Conservation (phyloP, 169 alveolate genomes). For the Cryptosporidium viatorum region DNA sequence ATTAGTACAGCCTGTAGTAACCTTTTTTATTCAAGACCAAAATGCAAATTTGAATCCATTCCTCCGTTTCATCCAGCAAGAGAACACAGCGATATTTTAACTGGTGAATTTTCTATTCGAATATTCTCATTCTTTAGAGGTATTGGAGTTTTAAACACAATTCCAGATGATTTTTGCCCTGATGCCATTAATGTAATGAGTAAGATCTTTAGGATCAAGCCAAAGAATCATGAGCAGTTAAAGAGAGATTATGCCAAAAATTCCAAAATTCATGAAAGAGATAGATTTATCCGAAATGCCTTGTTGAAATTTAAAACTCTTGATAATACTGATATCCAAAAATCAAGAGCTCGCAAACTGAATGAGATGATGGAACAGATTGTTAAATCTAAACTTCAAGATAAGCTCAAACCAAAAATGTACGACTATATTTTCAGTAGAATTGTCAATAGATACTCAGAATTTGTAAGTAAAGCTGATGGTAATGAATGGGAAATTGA, state of each 20-base stretch:
- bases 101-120: slow-evolving; percentile 63
- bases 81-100: slow-evolving; percentile 45
- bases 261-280: slow-evolving; percentile 21
- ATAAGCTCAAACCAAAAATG: slow-evolving; percentile 22
- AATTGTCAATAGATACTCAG: not conserved
- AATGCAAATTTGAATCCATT: slow-evolving; percentile 38
- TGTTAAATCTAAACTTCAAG: slow-evolving; percentile 34
- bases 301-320: slow-evolving; percentile 28
- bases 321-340: slow-evolving; percentile 8
- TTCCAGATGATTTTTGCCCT: slow-evolving; percentile 44
- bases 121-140: slow-evolving; percentile 66
- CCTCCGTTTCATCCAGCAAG: slow-evolving; percentile 69
- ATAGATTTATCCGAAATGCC: slow-evolving; percentile 12
- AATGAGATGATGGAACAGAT: slow-evolving; percentile 53
- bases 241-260: slow-evolving; percentile 5
- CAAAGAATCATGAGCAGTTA: not conserved
- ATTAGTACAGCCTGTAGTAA: slow-evolving; percentile 50
- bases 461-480: slow-evolving; percentile 6
- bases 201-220: slow-evolving; percentile 5
- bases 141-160: slow-evolving; percentile 35
- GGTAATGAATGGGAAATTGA: slow-evolving; percentile 24
- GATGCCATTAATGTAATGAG: slow-evolving; percentile 36
- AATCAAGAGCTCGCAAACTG: slow-evolving; percentile 20
- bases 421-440: not conserved
- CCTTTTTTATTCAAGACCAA: slow-evolving; percentile 54